Evolutionary conservation across 1,284 basidiomycete species (phyloP).

Genomic region (Wallemia mellicola): DNA sequence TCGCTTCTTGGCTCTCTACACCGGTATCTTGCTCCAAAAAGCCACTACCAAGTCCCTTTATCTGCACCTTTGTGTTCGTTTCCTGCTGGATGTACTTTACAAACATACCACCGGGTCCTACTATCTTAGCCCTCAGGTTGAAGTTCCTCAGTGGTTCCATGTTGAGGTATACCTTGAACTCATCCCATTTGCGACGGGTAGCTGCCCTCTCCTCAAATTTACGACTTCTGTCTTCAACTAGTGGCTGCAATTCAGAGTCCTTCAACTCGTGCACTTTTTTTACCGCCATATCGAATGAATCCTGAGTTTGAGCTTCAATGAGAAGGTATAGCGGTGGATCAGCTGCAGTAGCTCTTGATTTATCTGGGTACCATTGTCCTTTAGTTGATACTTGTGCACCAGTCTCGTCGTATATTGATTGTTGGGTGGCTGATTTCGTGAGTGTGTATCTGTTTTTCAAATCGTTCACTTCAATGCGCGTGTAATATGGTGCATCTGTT

Average conservation of each 20-base stretch:
- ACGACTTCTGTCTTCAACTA: slow-evolving; percentile 47
- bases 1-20: slow-evolving; percentile 60
- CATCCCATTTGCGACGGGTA: slow-evolving; percentile 60
- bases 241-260: slow-evolving; percentile 48
- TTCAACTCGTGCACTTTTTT: slow-evolving; percentile 63
- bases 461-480: not conserved
- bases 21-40: slow-evolving; percentile 87
- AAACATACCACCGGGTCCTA: slow-evolving; percentile 79
- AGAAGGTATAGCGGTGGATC: slow-evolving; percentile 88
- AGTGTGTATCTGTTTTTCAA: not conserved
- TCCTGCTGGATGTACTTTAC: slow-evolving; percentile 97
- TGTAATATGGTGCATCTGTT: not conserved
- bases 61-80: slow-evolving; percentile 88
- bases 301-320: slow-evolving; percentile 51
- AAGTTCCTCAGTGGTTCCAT: slow-evolving; percentile 80
- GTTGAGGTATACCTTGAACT: slow-evolving; percentile 64
- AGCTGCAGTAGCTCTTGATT: slow-evolving; percentile 55
- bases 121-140: slow-evolving; percentile 87
- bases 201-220: slow-evolving; percentile 3
- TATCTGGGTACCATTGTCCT: slow-evolving; percentile 79
- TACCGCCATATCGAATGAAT: slow-evolving; percentile 48
- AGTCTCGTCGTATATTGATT: slow-evolving; percentile 45
- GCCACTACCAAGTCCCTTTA: slow-evolving; percentile 80
- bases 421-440: not conserved
- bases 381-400: slow-evolving; percentile 70